Evolutionary conservation across 176 grass and related monocot species (phyloP).

Genomic region (Bromus sterilis): DNA sequence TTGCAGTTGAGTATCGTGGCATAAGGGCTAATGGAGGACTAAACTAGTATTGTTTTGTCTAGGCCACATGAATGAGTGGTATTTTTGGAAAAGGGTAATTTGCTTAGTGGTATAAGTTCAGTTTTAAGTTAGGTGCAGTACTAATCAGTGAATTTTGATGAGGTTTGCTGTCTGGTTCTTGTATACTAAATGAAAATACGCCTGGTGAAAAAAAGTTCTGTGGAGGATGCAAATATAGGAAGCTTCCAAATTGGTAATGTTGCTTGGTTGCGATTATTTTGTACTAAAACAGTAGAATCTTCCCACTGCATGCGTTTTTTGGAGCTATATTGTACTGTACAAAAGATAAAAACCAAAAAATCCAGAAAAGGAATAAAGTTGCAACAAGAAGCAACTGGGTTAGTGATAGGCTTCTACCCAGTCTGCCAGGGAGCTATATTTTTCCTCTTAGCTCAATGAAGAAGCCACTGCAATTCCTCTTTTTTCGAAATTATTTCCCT

Average conservation of each 20-base stretch:
- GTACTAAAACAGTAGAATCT: background rate
- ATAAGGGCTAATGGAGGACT: background rate
- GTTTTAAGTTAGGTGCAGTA: background rate
- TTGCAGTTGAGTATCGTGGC: background rate
- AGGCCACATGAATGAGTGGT: background rate
- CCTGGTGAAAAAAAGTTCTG: no score
- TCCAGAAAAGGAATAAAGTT: background rate
- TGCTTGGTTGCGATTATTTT: background rate
- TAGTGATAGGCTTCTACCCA: background rate
- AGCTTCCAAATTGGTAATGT: background rate
- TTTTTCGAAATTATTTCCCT: no score
- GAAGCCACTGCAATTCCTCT: no score
- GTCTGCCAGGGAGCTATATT: background rate
- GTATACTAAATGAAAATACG: background rate
- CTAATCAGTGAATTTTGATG: background rate
- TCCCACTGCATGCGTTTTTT: background rate
- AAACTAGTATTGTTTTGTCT: background rate
- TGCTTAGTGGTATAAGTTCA: background rate
- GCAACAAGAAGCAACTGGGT: background rate
- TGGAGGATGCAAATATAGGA: background rate
- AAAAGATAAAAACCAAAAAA: background rate
- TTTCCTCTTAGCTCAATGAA: no score
- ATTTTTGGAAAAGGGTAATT: background rate
- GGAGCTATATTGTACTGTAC: background rate
- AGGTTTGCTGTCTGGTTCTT: background rate